Percentiles rank a stretch among this genome's conserved stretches.
These are phyloP conservation scores for Chaetomium globosum DNA, from an alignment of 2,329 filamentous ascomycete genomes.

Conservation along the genomic window DNA sequence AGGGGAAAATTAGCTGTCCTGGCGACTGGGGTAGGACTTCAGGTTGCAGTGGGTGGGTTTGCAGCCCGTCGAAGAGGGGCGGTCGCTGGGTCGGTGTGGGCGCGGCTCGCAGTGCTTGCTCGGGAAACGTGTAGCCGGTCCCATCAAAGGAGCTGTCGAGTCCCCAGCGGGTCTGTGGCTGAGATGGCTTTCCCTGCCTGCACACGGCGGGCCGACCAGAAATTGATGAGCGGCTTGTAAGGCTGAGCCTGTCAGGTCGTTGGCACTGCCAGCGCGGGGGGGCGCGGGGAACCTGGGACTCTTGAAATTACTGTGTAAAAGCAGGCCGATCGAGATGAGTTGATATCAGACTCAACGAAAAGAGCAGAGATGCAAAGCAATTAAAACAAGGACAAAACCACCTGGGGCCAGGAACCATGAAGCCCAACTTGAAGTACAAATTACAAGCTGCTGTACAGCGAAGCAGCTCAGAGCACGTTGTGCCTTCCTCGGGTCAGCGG, in stretches of 20 bases:
- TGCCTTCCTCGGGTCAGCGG: slow-evolving; percentile 16
- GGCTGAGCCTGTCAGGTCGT: slow-evolving; percentile 32
- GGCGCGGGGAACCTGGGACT: slow-evolving; percentile 7
- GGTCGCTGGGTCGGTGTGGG: slow-evolving; percentile 19
- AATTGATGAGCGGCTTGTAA: slow-evolving; percentile 30
- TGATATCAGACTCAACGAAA: background rate
- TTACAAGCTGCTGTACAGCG: background rate
- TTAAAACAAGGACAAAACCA: background rate
- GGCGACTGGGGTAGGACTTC: slow-evolving; percentile 29
- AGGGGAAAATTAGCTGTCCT: slow-evolving; percentile 30
- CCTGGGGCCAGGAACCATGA: background rate
- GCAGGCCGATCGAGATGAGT: background rate
- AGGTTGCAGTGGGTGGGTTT: slow-evolving; percentile 29
- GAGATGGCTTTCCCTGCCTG: slow-evolving; percentile 32
- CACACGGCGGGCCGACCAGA: slow-evolving; percentile 31
- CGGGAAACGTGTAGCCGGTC: slow-evolving; percentile 12
- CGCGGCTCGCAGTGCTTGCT: slow-evolving; percentile 31
- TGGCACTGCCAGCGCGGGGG: slow-evolving; percentile 19
- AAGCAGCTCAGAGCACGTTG: background rate
- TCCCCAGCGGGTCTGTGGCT: slow-evolving; percentile 31
- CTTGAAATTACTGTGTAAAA: background rate
- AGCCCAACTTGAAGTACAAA: background rate
- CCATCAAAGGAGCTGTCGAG: slow-evolving; percentile 17
- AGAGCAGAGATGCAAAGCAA: background rate
- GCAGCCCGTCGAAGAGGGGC: slow-evolving; percentile 16